Conservation (phyloP, 805 yeast species). For the Isabelozyma pseudorhagii region DNA sequence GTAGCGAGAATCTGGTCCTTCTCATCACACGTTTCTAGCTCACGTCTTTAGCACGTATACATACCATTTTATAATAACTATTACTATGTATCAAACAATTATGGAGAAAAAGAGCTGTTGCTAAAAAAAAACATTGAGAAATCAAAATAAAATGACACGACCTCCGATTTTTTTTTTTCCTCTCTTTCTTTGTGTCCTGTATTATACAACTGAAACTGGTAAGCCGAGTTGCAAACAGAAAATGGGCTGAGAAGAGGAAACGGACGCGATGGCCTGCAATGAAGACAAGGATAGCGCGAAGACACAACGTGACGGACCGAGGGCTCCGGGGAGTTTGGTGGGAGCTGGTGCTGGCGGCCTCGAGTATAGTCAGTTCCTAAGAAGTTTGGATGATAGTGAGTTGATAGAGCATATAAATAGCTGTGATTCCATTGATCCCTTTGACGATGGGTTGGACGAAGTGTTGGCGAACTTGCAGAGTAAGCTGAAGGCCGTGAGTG, state of each 20-base stretch:
- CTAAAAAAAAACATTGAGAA: not conserved
- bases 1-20: too few relatives aligned
- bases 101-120: not conserved
- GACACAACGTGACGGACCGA: not conserved
- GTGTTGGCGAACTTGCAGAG: conserved; percentile 6
- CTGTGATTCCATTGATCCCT: conserved; percentile 15
- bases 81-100: not conserved
- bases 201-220: not conserved
- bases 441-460: conserved; percentile 19
- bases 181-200: too few relatives aligned
- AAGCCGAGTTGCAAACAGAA: not conserved
- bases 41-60: not conserved
- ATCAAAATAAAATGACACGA: not conserved
- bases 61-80: not conserved
- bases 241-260: not conserved
- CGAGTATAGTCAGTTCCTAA: conserved; percentile 7
- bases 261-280: not conserved
- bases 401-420: conserved; percentile 13
- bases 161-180: not conserved
- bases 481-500: not conserved
- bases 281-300: not conserved
- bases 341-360: too few relatives aligned
- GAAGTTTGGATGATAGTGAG: conserved; percentile 16
- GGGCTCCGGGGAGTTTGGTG: not conserved
- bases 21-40: too few relatives aligned